phyloP scores from a whole-genome alignment of 495 filamentous ascomycete genomes.

The Aspergillus mulundensis region DNA sequence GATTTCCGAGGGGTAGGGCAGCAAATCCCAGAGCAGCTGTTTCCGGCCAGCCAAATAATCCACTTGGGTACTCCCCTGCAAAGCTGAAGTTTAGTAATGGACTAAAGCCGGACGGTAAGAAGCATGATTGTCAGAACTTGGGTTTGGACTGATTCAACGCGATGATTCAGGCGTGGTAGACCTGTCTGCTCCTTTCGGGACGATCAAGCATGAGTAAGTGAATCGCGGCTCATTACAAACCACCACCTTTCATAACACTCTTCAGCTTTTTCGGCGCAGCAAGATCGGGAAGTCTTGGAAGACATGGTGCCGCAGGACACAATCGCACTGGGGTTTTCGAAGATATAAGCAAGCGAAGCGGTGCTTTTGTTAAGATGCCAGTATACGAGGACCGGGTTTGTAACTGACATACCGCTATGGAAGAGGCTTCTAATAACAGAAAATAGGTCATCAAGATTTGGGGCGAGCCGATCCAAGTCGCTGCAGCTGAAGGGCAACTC shows the following conservation, averaged over 20 bases:
- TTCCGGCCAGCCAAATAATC: constrained; percentile 5
- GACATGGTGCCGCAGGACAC: not conserved
- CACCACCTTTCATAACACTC: not conserved
- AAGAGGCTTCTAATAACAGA: constrained; percentile 1
- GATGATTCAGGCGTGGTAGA: constrained; percentile 8
- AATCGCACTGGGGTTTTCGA: constrained; percentile 23
- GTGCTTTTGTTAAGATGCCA: constrained; percentile 23
- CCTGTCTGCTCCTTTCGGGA: constrained; percentile 18
- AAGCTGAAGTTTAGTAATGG: constrained; percentile 25
- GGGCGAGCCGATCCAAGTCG: constrained; percentile 22
- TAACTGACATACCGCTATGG: not conserved
- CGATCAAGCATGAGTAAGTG: constrained; percentile 25
- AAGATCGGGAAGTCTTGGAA: constrained; percentile 3
- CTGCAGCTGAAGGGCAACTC: constrained; percentile 23
- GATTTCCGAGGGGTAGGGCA: constrained; percentile 3
- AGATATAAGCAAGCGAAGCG: constrained; percentile 20
- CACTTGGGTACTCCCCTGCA: constrained; percentile 20
- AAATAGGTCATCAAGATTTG: constrained; percentile 21
- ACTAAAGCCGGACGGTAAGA: constrained; percentile 16
- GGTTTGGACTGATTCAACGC: not conserved
- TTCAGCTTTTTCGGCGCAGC: constrained; percentile 21
- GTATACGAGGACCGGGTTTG: constrained; percentile 17
- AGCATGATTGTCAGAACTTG: not conserved
- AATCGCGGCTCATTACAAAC: not conserved
- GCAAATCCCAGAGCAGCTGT: not conserved